A percentile compares a stretch with the other conserved stretches of the same genome.
phyloP scores from a whole-genome alignment of 164 flowering plant species.

The Chimonanthus praecox region DNA sequence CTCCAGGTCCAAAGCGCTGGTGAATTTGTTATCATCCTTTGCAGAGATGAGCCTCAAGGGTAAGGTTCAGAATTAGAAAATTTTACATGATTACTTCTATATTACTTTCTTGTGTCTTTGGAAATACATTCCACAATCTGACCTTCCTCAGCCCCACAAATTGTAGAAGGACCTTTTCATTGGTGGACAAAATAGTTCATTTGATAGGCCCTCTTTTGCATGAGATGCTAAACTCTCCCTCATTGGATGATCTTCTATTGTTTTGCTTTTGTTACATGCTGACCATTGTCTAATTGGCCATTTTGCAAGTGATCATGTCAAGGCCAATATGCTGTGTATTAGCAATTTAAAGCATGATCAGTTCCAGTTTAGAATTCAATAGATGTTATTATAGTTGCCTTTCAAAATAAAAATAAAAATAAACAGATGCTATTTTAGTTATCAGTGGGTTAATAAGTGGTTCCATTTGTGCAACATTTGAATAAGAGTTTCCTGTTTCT shows the following conservation, averaged over 20 bases:
- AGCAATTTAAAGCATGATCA: neutral
- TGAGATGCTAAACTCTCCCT: neutral
- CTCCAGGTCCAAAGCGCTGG: conserved; percentile 58
- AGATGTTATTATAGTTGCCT: neutral
- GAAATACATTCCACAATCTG: neutral
- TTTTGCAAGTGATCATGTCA: too few species aligned
- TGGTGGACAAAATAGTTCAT: neutral
- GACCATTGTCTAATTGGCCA: too few species aligned
- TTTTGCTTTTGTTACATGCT: too few species aligned
- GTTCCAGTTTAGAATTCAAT: neutral
- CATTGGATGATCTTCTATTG: neutral
- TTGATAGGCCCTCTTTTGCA: neutral
- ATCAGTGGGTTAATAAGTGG: neutral
- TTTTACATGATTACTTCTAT: neutral
- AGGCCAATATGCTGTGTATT: neutral
- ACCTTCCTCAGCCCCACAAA: neutral
- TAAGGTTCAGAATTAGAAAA: conserved; percentile 16
- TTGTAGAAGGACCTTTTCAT: neutral
- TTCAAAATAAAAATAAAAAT: too few species aligned
- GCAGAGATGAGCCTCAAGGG: conserved; percentile 67
- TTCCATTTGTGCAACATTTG: neutral
- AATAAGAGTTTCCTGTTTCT: neutral
- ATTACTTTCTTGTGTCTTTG: neutral
- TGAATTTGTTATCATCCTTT: conserved; percentile 55
- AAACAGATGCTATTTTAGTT: neutral